Conservation (phyloP, 306 rosid species). For the Potentilla sterilis region DNA sequence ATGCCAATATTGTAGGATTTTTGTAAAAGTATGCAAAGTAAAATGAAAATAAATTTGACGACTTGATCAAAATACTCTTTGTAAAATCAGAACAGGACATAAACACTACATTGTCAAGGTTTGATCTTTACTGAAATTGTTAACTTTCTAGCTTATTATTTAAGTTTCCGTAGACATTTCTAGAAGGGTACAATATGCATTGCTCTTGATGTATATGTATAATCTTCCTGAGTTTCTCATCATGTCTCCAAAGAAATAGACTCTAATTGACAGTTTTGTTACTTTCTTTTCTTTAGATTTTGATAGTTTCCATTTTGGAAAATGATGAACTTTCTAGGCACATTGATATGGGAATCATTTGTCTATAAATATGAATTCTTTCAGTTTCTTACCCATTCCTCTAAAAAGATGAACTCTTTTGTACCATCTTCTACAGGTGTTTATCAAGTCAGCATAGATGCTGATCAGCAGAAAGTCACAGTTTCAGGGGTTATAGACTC, state of each 20-base stretch:
- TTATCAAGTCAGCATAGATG: constrained; percentile 67
- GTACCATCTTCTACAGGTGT: constrained; percentile 50
- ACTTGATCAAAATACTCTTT: not conserved
- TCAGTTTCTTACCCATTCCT: not conserved
- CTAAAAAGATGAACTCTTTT: not conserved
- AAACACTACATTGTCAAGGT: not conserved
- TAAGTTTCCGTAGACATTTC: not conserved
- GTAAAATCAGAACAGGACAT: not conserved
- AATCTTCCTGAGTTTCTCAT: not conserved
- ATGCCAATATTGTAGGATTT: not conserved
- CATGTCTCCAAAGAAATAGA: not conserved
- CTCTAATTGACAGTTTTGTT: not conserved
- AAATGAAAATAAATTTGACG: not conserved
- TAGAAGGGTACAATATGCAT: not conserved
- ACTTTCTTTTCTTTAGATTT: not conserved
- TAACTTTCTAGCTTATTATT: not conserved
- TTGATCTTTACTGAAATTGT: not conserved
- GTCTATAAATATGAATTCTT: not conserved
- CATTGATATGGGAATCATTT: not conserved
- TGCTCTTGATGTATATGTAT: not conserved
- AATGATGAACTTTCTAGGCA: not conserved
- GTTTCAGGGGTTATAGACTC: constrained; percentile 78
- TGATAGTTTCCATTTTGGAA: not conserved
- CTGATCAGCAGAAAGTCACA: constrained; percentile 83
- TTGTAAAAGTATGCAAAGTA: not conserved